Base-by-base conservation (phyloP, 768 basidiomycete genomes). In the Leucosporidium scottii region DNA sequence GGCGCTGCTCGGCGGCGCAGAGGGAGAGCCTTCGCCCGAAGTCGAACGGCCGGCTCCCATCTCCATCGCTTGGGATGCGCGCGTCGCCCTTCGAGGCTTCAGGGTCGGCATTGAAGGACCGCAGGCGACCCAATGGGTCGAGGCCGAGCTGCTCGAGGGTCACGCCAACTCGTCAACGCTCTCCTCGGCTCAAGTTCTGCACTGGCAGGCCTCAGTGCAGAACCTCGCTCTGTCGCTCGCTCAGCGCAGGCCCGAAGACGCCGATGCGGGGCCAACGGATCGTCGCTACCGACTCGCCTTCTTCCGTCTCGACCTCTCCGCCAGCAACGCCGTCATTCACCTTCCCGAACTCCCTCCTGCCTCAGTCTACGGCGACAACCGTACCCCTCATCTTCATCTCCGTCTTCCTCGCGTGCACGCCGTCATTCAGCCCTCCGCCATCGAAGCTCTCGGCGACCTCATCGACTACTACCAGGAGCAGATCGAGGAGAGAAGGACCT, bases 391-490 rank as follows among this genome's bases (percentile, higher is more conserved):
- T n/a, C 66, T 81, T 2, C 80, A 85, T 47, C 67, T 92, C 36
- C 77, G 80, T 1, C 78, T 93, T 28, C 85, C 84, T 12, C 90
- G 88, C 77, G 85, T 91, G 3, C 91, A 97, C 74, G 92, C 93
- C 1, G 89, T 94, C 44, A 87, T 96, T 88, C 92, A 93, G 77
- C 87, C 93, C 15, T 90, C 90, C 70, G 93, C 94, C 0, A 87
- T 97, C 60, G 87, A 88, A 27, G 90, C 94, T 76, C 80, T 97
- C 12, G 90, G 88, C 21, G 93, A 97, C 76, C 90, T 92, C 70
- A 78, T 91, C 50, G 91, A 94, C 75, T 83, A 91, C 73, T 80
- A 91, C 60, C 50, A 47, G 56, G 31, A 84, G 17, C 93, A 96
- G 76, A 82, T 94, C 63, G 79, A 86, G 28, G 80, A 84, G 47